Conservation (phyloP, 73 alveolate species). For the Paramecium octaurelia region DNA sequence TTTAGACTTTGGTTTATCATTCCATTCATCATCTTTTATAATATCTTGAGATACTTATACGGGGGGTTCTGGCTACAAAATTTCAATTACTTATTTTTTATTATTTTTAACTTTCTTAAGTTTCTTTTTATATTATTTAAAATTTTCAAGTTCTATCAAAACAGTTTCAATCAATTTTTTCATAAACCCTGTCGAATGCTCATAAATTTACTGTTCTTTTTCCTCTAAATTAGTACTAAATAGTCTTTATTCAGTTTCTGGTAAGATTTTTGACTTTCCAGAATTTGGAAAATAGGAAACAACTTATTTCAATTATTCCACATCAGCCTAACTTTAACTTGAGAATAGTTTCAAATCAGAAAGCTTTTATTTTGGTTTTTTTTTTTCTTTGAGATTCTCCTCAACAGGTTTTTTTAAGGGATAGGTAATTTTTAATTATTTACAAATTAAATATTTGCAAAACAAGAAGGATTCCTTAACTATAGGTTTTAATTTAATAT, state of each 20-base stretch:
- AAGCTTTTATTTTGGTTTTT: neutral
- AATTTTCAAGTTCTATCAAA: neutral
- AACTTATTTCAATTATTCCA: neutral
- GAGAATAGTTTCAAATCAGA: neutral
- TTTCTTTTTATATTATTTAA: neutral
- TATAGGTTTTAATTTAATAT: neutral
- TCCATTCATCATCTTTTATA: neutral
- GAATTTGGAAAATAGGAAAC: neutral
- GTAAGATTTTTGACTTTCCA: neutral
- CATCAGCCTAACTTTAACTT: neutral
- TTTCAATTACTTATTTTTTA: neutral
- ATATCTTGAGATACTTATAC: neutral
- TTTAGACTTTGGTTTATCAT: neutral
- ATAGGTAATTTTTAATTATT: neutral
- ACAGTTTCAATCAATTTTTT: neutral
- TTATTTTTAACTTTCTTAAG: neutral
- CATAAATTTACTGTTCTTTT: neutral
- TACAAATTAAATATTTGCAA: neutral
- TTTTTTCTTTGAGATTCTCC: neutral
- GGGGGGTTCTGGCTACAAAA: neutral
- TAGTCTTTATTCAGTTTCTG: conserved; percentile 1
- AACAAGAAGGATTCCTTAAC: neutral
- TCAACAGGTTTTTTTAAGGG: conserved; percentile 7
- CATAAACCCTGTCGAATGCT: neutral
- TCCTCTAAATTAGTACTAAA: neutral